These are phyloP conservation scores for Ajuga reptans DNA, from an alignment of 305 asterid genomes.

Conservation along the genomic window DNA sequence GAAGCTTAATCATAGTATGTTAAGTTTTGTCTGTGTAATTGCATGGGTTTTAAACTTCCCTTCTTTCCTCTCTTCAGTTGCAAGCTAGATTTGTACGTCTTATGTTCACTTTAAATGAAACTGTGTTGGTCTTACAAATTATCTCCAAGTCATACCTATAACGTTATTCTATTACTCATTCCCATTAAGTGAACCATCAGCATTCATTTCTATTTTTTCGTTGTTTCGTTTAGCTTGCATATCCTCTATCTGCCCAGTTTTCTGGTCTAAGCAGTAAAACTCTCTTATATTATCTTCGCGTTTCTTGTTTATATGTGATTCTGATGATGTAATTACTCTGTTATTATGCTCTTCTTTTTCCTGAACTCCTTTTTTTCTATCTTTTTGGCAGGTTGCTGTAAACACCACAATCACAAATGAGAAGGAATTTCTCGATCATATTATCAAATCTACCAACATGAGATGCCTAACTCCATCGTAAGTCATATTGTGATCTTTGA, in stretches of 20 bases:
- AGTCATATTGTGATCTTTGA: conserved; percentile 28
- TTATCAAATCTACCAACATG: conserved; percentile 90
- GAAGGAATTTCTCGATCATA: conserved; percentile 86
- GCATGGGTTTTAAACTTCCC: not conserved
- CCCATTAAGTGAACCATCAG: not conserved
- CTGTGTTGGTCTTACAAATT: not conserved
- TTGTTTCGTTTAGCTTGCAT: not conserved
- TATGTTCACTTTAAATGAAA: not conserved
- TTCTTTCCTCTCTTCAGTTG: not conserved
- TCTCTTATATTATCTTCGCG: not conserved
- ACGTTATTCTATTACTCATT: not conserved
- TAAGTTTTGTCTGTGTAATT: not conserved
- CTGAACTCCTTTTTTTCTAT: not conserved
- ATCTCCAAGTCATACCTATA: not conserved
- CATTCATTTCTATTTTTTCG: not conserved
- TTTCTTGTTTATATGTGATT: not conserved
- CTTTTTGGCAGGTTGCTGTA: conserved; percentile 36
- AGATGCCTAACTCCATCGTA: conserved; percentile 85
- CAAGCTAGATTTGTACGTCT: not conserved
- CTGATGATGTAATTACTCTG: not conserved
- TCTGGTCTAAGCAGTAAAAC: not conserved
- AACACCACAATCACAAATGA: conserved; percentile 72
- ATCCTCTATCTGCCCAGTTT: not conserved
- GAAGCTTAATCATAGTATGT: not conserved
- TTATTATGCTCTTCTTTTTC: not conserved